Percentiles rank a stretch among this genome's conserved stretches.
Evolutionary conservation across 306 rosid species (phyloP).

Genomic region (Rosa persica): DNA sequence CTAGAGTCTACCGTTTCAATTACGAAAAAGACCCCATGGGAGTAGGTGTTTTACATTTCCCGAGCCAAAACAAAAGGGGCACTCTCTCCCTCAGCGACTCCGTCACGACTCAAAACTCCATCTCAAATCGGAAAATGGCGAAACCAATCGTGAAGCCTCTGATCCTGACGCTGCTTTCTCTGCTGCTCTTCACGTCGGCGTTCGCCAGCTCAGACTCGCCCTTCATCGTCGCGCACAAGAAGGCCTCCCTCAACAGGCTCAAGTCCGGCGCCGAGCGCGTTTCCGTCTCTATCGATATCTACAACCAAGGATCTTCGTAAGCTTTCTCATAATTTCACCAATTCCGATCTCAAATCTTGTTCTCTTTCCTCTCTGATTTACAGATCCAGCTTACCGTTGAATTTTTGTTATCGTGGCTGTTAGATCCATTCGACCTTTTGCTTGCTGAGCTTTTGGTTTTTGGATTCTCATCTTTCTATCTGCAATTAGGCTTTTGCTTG

Average conservation of each 20-base stretch:
- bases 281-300: conserved; percentile 84
- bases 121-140: conserved; percentile 49
- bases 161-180: conserved; percentile 35
- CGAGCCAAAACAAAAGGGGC: neutral
- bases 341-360: conserved; percentile 18
- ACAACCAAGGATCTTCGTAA: conserved; percentile 94
- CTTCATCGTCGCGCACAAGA: conserved; percentile 91
- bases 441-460: conserved; percentile 33
- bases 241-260: conserved; percentile 83
- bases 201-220: conserved; percentile 78
- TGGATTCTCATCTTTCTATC: neutral
- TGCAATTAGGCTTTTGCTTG: neutral
- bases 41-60: neutral
- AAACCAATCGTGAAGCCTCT: conserved; percentile 57
- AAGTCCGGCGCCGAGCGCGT: conserved; percentile 91
- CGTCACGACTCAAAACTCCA: neutral
- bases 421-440: conserved; percentile 42
- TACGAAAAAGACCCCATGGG: conserved; percentile 7
- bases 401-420: neutral
- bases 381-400: conserved; percentile 16
- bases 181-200: conserved; percentile 41
- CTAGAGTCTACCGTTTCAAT: neutral
- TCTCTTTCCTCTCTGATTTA: neutral
- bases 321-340: conserved; percentile 14
- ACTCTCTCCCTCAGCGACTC: neutral